Conservation (phyloP, 2,329 filamentous ascomycete species). For the Ophiosphaerella narmari region DNA sequence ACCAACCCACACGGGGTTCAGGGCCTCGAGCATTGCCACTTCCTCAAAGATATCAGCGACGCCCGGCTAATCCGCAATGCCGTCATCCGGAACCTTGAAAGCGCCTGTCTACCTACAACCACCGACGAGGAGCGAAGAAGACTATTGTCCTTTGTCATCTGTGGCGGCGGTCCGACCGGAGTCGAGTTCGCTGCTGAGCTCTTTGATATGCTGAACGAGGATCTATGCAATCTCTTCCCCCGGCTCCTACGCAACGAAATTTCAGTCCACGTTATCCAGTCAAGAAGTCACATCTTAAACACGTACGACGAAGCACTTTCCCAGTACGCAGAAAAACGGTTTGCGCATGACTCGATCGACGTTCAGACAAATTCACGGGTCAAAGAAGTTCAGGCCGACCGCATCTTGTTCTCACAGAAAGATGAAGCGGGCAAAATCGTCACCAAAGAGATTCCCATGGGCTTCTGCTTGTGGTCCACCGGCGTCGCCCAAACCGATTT, state of each 20-base stretch:
- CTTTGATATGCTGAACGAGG: slow-evolving; percentile 95
- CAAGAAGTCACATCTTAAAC: slow-evolving; percentile 91
- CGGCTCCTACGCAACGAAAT: slow-evolving; percentile 94
- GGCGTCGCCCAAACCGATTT: slow-evolving; percentile 87
- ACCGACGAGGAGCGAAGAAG: slow-evolving; percentile 83
- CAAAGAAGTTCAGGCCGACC: slow-evolving; percentile 81
- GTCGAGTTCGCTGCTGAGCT: slow-evolving; percentile 98
- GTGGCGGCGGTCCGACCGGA: slow-evolving; percentile 91
- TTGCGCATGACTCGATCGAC: slow-evolving; percentile 87
- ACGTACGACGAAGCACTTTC: slow-evolving; percentile 97
- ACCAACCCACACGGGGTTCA: slow-evolving; percentile 97
- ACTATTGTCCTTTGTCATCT: slow-evolving; percentile 92
- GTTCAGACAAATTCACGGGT: slow-evolving; percentile 93
- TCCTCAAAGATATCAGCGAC: slow-evolving; percentile 93
- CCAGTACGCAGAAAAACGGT: slow-evolving; percentile 86
- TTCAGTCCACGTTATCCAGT: slow-evolving; percentile 96
- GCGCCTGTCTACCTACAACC: slow-evolving; percentile 91
- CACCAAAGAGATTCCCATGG: slow-evolving; percentile 93
- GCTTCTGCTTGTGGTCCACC: slow-evolving; percentile 97
- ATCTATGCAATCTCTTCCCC: slow-evolving; percentile 75
- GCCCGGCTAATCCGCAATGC: slow-evolving; percentile 87
- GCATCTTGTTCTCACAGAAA: slow-evolving; percentile 87
- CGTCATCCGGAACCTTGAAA: slow-evolving; percentile 86
- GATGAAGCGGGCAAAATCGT: slow-evolving; percentile 71
- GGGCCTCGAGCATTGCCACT: slow-evolving; percentile 89